A percentile compares a stretch with the other conserved stretches of the same genome.
These are phyloP conservation scores for Hericium coralloides DNA, from an alignment of 768 basidiomycete genomes.

Conservation along the genomic window DNA sequence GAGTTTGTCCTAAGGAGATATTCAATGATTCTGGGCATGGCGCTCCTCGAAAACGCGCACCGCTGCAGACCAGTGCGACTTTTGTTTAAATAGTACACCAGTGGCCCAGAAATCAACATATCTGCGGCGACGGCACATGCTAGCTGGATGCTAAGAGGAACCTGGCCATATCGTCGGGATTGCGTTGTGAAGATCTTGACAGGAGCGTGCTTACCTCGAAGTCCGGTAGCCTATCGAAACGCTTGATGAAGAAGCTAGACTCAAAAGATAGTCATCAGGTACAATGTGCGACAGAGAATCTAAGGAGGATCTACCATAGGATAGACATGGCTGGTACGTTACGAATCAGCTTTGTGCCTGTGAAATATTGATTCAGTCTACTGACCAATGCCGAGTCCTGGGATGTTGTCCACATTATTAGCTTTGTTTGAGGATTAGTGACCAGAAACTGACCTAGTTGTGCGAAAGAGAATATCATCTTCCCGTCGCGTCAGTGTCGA, in stretches of 20 bases:
- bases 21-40: background rate
- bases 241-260: background rate
- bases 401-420: no score
- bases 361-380: background rate
- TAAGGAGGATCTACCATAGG: background rate
- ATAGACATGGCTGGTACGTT: background rate
- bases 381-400: background rate
- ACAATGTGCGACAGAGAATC: background rate
- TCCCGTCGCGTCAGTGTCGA: no score
- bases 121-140: background rate
- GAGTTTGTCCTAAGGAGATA: background rate
- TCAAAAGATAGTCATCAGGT: background rate
- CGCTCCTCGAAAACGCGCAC: background rate
- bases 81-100: conserved; percentile 8
- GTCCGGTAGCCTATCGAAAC: background rate
- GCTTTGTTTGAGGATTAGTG: no score
- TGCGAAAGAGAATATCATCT: background rate
- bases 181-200: background rate
- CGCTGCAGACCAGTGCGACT: background rate
- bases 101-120: conserved; percentile 1
- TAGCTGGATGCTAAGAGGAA: background rate
- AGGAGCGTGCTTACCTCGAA: background rate
- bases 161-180: background rate
- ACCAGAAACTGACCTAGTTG: background rate
- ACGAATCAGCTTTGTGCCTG: background rate